A percentile compares a stretch with the other conserved stretches of the same genome.
Evolutionary conservation across 2,329 filamentous ascomycete genomes (phyloP).

Genomic region (Talaromyces piceae): DNA sequence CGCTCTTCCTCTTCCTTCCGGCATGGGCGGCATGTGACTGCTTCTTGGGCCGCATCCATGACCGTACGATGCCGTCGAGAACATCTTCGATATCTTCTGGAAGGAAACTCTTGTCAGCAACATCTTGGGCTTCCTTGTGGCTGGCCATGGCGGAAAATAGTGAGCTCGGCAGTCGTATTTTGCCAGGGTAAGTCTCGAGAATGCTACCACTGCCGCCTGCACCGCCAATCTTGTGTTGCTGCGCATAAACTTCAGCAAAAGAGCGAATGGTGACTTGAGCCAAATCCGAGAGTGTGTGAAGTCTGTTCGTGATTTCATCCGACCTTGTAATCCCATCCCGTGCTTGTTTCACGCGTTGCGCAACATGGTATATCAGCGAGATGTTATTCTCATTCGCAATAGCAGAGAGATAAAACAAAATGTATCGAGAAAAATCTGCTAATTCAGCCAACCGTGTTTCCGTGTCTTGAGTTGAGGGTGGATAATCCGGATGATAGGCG

Average conservation of each 20-base stretch:
- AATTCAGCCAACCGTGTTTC: slow-evolving; percentile 51
- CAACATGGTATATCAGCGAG: slow-evolving; percentile 81
- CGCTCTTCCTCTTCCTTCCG: slow-evolving; percentile 37
- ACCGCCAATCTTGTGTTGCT: slow-evolving; percentile 47
- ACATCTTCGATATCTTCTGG: slow-evolving; percentile 68
- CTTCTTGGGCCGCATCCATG: slow-evolving; percentile 54
- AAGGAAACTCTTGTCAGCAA: slow-evolving; percentile 78
- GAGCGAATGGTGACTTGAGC: slow-evolving; percentile 73
- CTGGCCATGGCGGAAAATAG: slow-evolving; percentile 69
- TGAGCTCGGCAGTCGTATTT: slow-evolving; percentile 70
- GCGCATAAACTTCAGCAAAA: slow-evolving; percentile 79
- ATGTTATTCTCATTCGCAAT: slow-evolving; percentile 83
- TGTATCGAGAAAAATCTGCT: slow-evolving; percentile 76
- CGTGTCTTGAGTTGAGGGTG: slow-evolving; percentile 28
- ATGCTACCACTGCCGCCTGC: slow-evolving; percentile 39
- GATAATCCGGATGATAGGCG: slow-evolving; percentile 88
- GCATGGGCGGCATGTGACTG: slow-evolving; percentile 20
- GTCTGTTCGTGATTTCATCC: slow-evolving; percentile 36
- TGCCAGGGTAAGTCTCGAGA: slow-evolving; percentile 74
- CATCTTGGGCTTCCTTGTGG: slow-evolving; percentile 72
- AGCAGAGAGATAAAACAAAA: slow-evolving; percentile 78
- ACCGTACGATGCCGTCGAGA: slow-evolving; percentile 70
- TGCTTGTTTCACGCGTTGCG: slow-evolving; percentile 86
- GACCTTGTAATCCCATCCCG: slow-evolving; percentile 64
- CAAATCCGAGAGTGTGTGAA: slow-evolving; percentile 84